phyloP scores from a whole-genome alignment of 192 early-diverging fungal genomes.

The Backusella mclennaniae region DNA sequence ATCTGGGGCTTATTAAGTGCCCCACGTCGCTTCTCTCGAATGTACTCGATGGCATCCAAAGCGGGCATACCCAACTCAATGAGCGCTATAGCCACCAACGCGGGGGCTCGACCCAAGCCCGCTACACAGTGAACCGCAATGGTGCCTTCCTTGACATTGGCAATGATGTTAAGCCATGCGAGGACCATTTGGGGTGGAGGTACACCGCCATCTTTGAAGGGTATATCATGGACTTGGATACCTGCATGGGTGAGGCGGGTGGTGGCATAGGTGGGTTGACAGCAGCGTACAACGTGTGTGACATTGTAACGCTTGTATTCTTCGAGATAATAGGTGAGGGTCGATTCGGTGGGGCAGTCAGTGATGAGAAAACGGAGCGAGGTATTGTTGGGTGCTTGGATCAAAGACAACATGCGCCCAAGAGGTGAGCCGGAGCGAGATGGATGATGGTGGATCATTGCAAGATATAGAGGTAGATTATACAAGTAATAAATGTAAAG shows the following conservation, averaged over 20 bases:
- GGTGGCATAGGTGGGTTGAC: constrained; percentile 82
- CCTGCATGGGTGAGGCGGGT: constrained; percentile 51
- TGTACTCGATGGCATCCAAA: constrained; percentile 70
- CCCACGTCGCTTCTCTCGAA: constrained; percentile 73
- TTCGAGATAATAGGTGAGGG: constrained; percentile 72
- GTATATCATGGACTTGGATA: constrained; percentile 83
- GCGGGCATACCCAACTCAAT: constrained; percentile 78
- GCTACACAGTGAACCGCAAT: constrained; percentile 95
- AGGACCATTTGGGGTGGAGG: not conserved
- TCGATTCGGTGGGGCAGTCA: constrained; percentile 87
- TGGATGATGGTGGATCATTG: not conserved
- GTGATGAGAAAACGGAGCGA: constrained; percentile 85
- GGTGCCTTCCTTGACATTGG: constrained; percentile 27
- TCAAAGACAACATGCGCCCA: constrained; percentile 61
- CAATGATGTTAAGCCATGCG: constrained; percentile 64
- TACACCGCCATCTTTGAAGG: constrained; percentile 88
- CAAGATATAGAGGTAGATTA: not conserved
- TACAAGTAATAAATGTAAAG: not conserved
- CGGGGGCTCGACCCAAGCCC: constrained; percentile 91
- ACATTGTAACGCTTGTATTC: constrained; percentile 76
- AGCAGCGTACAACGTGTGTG: constrained; percentile 88
- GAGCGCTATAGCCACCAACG: constrained; percentile 79
- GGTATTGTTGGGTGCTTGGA: constrained; percentile 48
- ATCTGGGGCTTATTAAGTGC: constrained; percentile 82
- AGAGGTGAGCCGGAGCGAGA: constrained; percentile 27